Evolutionary conservation across 2,329 filamentous ascomycete genomes (phyloP).

Genomic region (Tolypocladium ophioglossoides): DNA sequence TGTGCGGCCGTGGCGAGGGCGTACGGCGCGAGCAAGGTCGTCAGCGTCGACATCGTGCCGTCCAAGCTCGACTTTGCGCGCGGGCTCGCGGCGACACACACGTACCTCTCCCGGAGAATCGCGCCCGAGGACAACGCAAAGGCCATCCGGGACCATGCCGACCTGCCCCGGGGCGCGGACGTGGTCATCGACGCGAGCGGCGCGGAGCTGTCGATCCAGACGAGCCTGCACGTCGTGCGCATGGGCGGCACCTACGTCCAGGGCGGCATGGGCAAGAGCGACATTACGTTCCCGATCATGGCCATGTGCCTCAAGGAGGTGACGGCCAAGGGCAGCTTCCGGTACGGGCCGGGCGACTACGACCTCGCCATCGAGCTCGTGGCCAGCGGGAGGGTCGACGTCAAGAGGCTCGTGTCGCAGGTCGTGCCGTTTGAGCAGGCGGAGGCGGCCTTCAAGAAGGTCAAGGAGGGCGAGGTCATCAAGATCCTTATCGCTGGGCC

Average conservation of each 20-base stretch:
- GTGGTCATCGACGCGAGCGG: slow-evolving; percentile 73
- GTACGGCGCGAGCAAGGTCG: slow-evolving; percentile 75
- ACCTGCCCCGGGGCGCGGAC: slow-evolving; percentile 58
- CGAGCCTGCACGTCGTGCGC: slow-evolving; percentile 59
- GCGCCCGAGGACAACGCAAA: slow-evolving; percentile 63
- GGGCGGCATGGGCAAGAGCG: slow-evolving; percentile 79
- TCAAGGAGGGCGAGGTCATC: slow-evolving; percentile 71
- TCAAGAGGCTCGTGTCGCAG: slow-evolving; percentile 72
- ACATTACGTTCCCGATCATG: slow-evolving; percentile 89
- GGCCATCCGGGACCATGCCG: slow-evolving; percentile 52
- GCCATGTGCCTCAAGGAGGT: slow-evolving; percentile 83
- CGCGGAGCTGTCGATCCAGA: slow-evolving; percentile 68
- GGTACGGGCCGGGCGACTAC: slow-evolving; percentile 84
- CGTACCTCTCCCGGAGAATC: slow-evolving; percentile 52
- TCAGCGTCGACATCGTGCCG: slow-evolving; percentile 81
- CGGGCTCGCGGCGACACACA: slow-evolving; percentile 61
- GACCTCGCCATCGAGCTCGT: slow-evolving; percentile 72
- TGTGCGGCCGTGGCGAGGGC: slow-evolving; percentile 78
- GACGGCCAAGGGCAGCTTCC: slow-evolving; percentile 77
- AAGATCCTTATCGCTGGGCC: slow-evolving; percentile 59
- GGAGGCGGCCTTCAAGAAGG: slow-evolving; percentile 77
- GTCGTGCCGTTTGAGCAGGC: slow-evolving; percentile 73
- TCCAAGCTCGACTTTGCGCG: slow-evolving; percentile 69
- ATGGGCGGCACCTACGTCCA: slow-evolving; percentile 71
- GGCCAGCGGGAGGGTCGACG: slow-evolving; percentile 59